Base-by-base conservation (phyloP, 176 grass and related monocot species). In the Lolium rigidum region DNA sequence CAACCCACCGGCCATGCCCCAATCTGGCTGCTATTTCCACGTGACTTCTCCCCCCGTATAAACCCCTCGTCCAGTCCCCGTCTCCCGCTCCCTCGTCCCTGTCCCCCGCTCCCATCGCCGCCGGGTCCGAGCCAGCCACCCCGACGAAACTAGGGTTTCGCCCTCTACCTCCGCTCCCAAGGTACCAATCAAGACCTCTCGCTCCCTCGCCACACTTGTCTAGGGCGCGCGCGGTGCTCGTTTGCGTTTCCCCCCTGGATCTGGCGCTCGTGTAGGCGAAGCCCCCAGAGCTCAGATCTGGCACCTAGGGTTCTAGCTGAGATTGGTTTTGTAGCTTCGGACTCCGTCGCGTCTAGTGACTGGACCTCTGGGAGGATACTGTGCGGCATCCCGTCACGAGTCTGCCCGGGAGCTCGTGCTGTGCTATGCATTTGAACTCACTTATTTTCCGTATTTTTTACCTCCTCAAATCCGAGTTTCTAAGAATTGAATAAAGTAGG, bases 111-210 rank as follows among this genome's bases (percentile, higher is more conserved):
- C n/a, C n/a, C 39, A 3, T 63, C 13, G 59, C 59, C 41, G 59
- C 22, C 59, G 41, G 21, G 59, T 31, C 43, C 78, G 17, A 46
- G 9, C 41, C 78, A 31, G 78, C 14, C 78, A 43, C 41, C 31
- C 58, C 77, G 52, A 48, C 41, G 61, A 51, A 21, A 31, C 61
- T 51, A 67, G 61, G 61, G 79, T 67, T 52, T 21, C 61, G 61
- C 10, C 61, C 10, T 28, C 41, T 8, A 12, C 44, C 15, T 31
- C 24, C 10, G 16, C 39, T 3, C 44, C 10, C 0, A 51, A 66
- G 62, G 79, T 65, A 35, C 31, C 31, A 12, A 13, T 5, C 79
- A 0, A 15, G 51, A 13, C 31, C 16, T 11, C 79, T 49, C 41
- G 55, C 31, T 35, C 31, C 31, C 82, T 9, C 18, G 52, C 54